phyloP scores from a whole-genome alignment of 1,284 basidiomycete genomes.

The Puccinia horiana region DNA sequence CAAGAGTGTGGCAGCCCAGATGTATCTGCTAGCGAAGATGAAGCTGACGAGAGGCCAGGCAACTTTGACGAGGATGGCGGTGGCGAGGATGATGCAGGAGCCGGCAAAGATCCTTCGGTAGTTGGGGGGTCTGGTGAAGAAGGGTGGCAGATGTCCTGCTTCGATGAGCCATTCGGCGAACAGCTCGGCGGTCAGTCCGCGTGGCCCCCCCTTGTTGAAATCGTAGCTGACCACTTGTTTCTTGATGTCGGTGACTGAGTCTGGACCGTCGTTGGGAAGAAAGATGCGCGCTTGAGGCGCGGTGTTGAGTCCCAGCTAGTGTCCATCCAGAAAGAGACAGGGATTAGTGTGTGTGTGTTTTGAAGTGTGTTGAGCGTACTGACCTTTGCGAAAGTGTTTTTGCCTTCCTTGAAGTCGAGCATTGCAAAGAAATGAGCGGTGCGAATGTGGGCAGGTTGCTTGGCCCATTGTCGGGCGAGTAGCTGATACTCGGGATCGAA shows the following conservation, averaged over 20 bases:
- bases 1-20: conserved; percentile 39
- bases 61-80: conserved; percentile 29
- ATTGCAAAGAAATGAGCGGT: conserved; percentile 85
- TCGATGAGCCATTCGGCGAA: conserved; percentile 25
- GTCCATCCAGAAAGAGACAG: not conserved
- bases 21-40: conserved; percentile 34
- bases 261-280: conserved; percentile 70
- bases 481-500: conserved; percentile 78
- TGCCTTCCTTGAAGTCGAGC: conserved; percentile 79
- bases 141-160: conserved; percentile 13
- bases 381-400: conserved; percentile 76
- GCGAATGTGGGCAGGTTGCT: conserved; percentile 66
- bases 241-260: conserved; percentile 63
- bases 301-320: conserved; percentile 68
- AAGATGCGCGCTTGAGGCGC: conserved; percentile 81
- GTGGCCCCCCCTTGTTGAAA: conserved; percentile 64
- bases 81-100: conserved; percentile 32
- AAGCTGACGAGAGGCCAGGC: conserved; percentile 40
- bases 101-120: conserved; percentile 47
- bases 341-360: too few relatives aligned
- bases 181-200: conserved; percentile 32
- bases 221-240: conserved; percentile 71
- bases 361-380: conserved; percentile 52
- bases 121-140: conserved; percentile 36
- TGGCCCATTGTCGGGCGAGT: conserved; percentile 77